Evolutionary conservation across 352 stramenopile genomes (phyloP).

Genomic region (Phytophthora citrophthora): DNA sequence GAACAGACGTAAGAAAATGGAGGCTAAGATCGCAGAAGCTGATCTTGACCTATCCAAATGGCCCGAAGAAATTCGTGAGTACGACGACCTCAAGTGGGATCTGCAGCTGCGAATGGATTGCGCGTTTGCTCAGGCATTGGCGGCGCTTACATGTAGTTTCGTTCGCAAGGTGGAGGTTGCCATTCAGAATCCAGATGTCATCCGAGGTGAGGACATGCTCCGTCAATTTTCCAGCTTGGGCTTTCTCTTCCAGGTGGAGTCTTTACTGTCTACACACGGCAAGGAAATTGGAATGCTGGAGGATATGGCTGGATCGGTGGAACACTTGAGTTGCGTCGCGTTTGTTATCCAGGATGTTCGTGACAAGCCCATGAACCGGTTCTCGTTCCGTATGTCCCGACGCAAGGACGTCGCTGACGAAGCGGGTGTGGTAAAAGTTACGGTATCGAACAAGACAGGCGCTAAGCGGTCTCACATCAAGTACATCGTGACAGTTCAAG

Average conservation of each 20-base stretch:
- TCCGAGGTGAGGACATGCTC: conserved; percentile 83
- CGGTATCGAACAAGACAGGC: conserved; percentile 63
- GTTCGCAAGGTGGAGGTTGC: conserved; percentile 89
- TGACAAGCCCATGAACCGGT: conserved; percentile 86
- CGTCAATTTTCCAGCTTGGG: conserved; percentile 82
- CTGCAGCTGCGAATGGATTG: conserved; percentile 85
- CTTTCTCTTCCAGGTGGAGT: conserved; percentile 93
- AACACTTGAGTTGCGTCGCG: conserved; percentile 84
- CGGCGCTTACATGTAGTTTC: conserved; percentile 78
- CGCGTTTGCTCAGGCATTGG: conserved; percentile 79
- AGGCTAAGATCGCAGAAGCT: conserved; percentile 69
- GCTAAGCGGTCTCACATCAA: conserved; percentile 70
- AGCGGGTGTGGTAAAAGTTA: conserved; percentile 80
- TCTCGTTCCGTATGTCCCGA: conserved; percentile 87
- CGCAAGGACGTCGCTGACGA: conserved; percentile 82
- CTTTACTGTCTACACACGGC: conserved; percentile 93
- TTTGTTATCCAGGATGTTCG: conserved; percentile 88
- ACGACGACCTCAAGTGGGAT: conserved; percentile 88
- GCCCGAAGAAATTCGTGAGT: conserved; percentile 81
- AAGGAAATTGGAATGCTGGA: conserved; percentile 97
- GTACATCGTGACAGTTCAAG: conserved; percentile 87
- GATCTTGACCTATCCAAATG: conserved; percentile 81
- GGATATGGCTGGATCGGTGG: conserved; percentile 87
- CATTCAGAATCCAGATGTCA: conserved; percentile 76
- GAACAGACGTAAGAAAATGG: conserved; percentile 82